Evolutionary conservation across 768 basidiomycete species (phyloP), one percentile per base, ranked within the genome.

Genomic region (Pleurotus pulmonarius): DNA sequence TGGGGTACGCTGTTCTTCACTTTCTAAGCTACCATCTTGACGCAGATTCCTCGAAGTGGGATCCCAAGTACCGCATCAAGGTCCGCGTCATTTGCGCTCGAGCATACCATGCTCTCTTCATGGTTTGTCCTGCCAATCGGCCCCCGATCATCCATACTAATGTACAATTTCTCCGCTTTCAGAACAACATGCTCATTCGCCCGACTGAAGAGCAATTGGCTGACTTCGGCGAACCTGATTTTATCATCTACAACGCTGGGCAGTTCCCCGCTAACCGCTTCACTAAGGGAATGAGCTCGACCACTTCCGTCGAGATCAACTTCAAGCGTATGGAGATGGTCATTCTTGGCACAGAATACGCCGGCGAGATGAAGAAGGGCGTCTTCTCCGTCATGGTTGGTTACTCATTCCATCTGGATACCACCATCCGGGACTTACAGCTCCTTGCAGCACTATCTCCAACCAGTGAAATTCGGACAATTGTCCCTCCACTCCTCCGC

Each of bases 251-350:
- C 85, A 98, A 98, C 73, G 97, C 97, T 45, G 97, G 97, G 61
- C 95, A 98, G 73, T 98, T 99, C 88, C 96, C 97, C 12, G 97
- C 97, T 64, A 99, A 99, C 73, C 90, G 97, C 44, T 98, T 98
- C 83, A 99, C 97, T 58, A 94, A 97, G 79, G 97, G 97, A 73
- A 98, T 98, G 97, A 96, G 93, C 59, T 97, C 94, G 9, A 92
- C 94, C 26, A 98, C 97, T 5, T 97, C 95, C 2, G 96, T 99
- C 49, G 96, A 98, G 76, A 93, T 99, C 80, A 99, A 99, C 84
- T 98, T 99, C 77, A 97, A 97, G 81, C 92, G 97, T 40, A 97
- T 94, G 94, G 97, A 99, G 75, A 99, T 99, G 97, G 96, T 99
- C 66, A 98, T 99, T 67, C 92, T 99, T 64, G 96, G 92, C 55